phyloP scores from a whole-genome alignment of 768 basidiomycete species.

The Ephemerocybe angulata region DNA sequence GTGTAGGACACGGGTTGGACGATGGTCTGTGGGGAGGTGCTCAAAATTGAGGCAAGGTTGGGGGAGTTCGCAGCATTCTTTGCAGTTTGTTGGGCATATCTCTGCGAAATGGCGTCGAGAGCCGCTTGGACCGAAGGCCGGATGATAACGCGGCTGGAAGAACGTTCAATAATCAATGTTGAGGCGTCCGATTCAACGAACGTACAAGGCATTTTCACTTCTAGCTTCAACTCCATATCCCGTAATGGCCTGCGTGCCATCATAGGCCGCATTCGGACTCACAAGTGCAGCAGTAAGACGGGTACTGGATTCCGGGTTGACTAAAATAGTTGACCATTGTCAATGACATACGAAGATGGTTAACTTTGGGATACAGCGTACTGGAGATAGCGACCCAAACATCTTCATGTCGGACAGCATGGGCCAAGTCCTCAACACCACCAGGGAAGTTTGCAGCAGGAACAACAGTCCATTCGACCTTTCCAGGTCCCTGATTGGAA shows the following conservation, averaged over 20 bases:
- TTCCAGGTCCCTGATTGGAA: constrained; percentile 27
- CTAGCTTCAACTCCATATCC: constrained; percentile 34
- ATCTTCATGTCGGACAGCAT: constrained; percentile 44
- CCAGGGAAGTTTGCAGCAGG: constrained; percentile 42
- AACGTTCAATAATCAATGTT: background rate
- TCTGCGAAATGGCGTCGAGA: constrained; percentile 10
- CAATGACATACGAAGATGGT: background rate
- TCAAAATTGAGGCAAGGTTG: constrained; percentile 31
- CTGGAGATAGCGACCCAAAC: constrained; percentile 55
- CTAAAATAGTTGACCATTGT: constrained; percentile 19
- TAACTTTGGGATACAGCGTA: constrained; percentile 24
- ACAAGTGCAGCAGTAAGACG: constrained; percentile 35
- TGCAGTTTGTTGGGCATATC: constrained; percentile 25
- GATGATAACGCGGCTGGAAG: background rate
- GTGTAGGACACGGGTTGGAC: constrained; percentile 45
- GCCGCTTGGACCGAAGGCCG: background rate
- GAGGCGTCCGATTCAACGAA: background rate
- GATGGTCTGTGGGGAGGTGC: constrained; percentile 48
- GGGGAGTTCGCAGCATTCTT: constrained; percentile 11
- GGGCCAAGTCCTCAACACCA: constrained; percentile 40
- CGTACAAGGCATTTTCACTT: constrained; percentile 41
- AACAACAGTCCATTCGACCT: constrained; percentile 45
- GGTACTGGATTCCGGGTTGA: constrained; percentile 38
- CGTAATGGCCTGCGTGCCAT: constrained; percentile 47
- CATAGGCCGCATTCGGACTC: constrained; percentile 40